Base-by-base conservation (phyloP, 371 early-diverging fungal species). In the Syncephalastrum sp. region DNA sequence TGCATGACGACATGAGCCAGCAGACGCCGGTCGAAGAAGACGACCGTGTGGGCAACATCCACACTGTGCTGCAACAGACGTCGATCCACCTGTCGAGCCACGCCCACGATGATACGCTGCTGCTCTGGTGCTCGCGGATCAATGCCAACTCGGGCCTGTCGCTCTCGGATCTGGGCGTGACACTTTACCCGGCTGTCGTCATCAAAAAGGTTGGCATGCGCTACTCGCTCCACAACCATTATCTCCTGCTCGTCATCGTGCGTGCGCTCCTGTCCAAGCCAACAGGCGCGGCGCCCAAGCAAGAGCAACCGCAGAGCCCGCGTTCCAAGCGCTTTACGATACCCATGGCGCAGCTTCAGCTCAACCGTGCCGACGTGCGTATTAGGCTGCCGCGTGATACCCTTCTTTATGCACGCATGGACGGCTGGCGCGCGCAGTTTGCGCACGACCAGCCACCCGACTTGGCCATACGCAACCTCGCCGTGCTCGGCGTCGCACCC, bases 71-170 rank as follows among this genome's bases (percentile, higher is more conserved):
- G 12, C 38, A 10, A 10, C 38, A 33, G 38, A 33, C 12, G 10
- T 33, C 38, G 5, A 10, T 33, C 38, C 38, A 33, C 38, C 10
- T 33, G 38, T 33, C 38, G 10, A 12, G 38, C 47, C 48, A 7
- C 49, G 47, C 5, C 14, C 57, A 54, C 0, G 50, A 59, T 23
- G 47, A 64, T 8, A 43, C 52, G 16, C 52, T 71, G 0, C n/a
- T 77, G 12, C 44, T 69, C 19, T 74, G 74, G 77, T 50, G 70
- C 17, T 66, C 77, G 3, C 67, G 50, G 8, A 50, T 68, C 41
- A 77, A 62, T 19, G 27, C 64, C 1, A 44, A 61, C 3, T 53
- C 63, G 1, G 67, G 65, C 14, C 29, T 67, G 6, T 15, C 38
- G 8, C 5, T 38, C 17, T 33, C 38, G 10, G 58, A 57, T 19